Evolutionary conservation across 2,329 filamentous ascomycete species (phyloP).

Genomic region (Fusarium drepaniforme): DNA sequence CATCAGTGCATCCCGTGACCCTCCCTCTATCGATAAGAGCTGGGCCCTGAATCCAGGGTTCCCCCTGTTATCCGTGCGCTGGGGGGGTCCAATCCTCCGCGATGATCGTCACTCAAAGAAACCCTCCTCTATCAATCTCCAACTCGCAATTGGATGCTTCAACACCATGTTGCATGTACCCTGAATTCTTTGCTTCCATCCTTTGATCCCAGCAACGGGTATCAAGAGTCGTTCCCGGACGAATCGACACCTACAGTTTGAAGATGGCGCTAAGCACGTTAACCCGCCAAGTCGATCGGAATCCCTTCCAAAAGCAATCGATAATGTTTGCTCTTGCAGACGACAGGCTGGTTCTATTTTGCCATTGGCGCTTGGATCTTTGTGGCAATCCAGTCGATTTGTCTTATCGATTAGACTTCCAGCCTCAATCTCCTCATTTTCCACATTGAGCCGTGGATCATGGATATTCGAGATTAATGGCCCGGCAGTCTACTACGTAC

Average conservation of each 20-base stretch:
- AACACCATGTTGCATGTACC: conserved; percentile 14
- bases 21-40: conserved; percentile 34
- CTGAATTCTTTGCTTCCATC: not conserved
- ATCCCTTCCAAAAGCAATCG: conserved; percentile 10
- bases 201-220: not conserved
- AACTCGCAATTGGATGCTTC: not conserved
- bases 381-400: conserved; percentile 27
- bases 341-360: conserved; percentile 2
- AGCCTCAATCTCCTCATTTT: conserved; percentile 28
- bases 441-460: conserved; percentile 7
- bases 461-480: not conserved
- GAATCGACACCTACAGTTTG: not conserved
- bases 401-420: conserved; percentile 29
- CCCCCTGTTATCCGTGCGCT: conserved; percentile 12
- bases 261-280: conserved; percentile 8
- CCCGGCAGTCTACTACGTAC: not conserved
- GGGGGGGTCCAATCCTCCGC: not conserved
- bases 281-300: conserved; percentile 8
- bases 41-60: conserved; percentile 23
- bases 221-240: conserved; percentile 8
- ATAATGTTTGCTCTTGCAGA: conserved; percentile 13
- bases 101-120: conserved; percentile 24
- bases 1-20: conserved; percentile 36
- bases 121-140: conserved; percentile 4
- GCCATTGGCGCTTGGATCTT: conserved; percentile 18